phyloP scores from a whole-genome alignment of 73 alveolate genomes.

The Paramecium tetraurelia region DNA sequence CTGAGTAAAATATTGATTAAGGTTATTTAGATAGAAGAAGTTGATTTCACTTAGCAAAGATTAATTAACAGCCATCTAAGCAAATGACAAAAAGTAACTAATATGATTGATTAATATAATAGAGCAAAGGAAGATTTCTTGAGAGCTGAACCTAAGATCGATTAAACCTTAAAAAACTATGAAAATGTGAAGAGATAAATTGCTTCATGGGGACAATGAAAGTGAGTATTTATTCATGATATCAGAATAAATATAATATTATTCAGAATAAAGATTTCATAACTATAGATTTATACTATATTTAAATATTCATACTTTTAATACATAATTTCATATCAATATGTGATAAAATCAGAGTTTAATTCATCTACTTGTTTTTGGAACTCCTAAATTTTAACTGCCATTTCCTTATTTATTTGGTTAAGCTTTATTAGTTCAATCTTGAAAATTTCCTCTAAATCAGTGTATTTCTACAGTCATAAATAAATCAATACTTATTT shows the following conservation, averaged over 20 bases:
- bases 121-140: slow-evolving; percentile 29
- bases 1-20: slow-evolving; percentile 20
- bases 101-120: not conserved
- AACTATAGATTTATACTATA: too few relatives aligned
- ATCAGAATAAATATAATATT: not conserved
- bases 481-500: not conserved
- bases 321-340: not conserved
- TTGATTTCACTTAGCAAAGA: slow-evolving; percentile 22
- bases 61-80: not conserved
- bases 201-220: slow-evolving; percentile 44
- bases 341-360: not conserved
- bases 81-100: not conserved
- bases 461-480: not conserved
- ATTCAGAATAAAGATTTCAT: not conserved
- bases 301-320: not conserved
- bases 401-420: not conserved
- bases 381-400: not conserved
- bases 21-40: not conserved
- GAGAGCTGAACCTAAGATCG: slow-evolving; percentile 29
- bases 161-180: slow-evolving; percentile 23
- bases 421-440: not conserved
- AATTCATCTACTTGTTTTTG: not conserved
- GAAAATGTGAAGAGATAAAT: not conserved
- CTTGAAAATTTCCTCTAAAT: not conserved
- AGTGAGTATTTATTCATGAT: not conserved